Percentiles rank a stretch among this genome's conserved stretches.
phyloP scores from a whole-genome alignment of 1,284 basidiomycete species.

The Naganishia albida region DNA sequence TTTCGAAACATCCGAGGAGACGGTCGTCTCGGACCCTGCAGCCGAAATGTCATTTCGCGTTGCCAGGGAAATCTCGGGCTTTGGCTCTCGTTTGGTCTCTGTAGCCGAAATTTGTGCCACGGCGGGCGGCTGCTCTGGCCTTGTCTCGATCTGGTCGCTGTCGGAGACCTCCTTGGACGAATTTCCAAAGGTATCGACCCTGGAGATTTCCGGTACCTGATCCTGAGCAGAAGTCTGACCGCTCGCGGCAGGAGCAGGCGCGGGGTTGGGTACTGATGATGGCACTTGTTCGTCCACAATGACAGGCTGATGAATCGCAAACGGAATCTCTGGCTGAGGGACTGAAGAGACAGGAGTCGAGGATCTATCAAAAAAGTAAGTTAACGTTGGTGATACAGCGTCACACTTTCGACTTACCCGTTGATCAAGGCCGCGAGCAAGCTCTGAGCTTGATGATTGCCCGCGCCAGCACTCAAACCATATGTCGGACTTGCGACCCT shows the following conservation, averaged over 20 bases:
- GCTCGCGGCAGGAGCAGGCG: background rate
- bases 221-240: background rate
- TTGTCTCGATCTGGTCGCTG: background rate
- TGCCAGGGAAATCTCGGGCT: background rate
- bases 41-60: background rate
- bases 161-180: background rate
- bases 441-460: constrained; percentile 19
- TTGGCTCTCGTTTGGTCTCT: background rate
- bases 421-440: constrained; percentile 22
- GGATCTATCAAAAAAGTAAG: background rate
- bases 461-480: constrained; percentile 20
- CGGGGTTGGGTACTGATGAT: background rate
- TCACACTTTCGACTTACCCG: constrained; percentile 5
- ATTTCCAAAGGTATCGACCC: constrained; percentile 18
- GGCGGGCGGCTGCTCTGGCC: background rate
- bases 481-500: constrained; percentile 25
- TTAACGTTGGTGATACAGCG: background rate
- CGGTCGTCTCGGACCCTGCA: background rate
- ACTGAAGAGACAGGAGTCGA: constrained; percentile 1
- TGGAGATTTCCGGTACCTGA: background rate
- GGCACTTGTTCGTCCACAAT: constrained; percentile 13
- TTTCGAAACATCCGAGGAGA: background rate
- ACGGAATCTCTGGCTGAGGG: constrained; percentile 8
- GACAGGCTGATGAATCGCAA: constrained; percentile 22
- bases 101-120: background rate